phyloP scores from a whole-genome alignment of 2,329 filamentous ascomycete species.

The Sporothrix curviconia region DNA sequence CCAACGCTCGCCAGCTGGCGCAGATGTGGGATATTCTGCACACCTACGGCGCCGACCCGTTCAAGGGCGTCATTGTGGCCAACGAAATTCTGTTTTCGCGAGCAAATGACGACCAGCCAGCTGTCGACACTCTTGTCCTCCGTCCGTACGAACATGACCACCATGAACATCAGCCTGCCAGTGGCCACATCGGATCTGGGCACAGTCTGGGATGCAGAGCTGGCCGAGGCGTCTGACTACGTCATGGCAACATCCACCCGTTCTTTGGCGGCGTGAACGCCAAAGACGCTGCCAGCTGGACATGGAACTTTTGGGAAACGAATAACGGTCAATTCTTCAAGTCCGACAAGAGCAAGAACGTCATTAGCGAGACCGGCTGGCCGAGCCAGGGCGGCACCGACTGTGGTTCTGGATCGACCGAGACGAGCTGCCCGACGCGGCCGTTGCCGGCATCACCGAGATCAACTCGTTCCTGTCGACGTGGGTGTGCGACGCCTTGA shows the following conservation, averaged over 20 bases:
- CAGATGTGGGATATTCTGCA: conserved; percentile 84
- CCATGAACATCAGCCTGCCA: conserved; percentile 60
- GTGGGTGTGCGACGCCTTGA: conserved; percentile 75
- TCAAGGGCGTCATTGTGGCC: conserved; percentile 75
- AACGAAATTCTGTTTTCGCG: conserved; percentile 74
- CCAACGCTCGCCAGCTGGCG: conserved; percentile 71
- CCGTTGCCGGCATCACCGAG: conserved; percentile 70
- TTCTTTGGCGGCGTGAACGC: conserved; percentile 81
- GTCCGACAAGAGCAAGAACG: conserved; percentile 56
- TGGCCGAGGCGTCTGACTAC: conserved; percentile 69
- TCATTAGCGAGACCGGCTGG: conserved; percentile 92
- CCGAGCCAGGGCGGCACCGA: conserved; percentile 73
- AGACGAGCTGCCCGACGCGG: conserved; percentile 53
- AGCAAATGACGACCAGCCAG: conserved; percentile 58
- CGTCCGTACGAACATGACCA: conserved; percentile 67
- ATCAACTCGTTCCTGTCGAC: conserved; percentile 81
- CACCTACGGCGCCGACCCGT: conserved; percentile 58
- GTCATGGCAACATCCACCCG: conserved; percentile 95
- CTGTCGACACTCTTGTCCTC: conserved; percentile 59
- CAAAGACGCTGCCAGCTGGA: conserved; percentile 68
- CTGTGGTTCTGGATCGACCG: conserved; percentile 52
- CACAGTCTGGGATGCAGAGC: conserved; percentile 69
- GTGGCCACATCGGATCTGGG: conserved; percentile 86
- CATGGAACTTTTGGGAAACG: conserved; percentile 69
- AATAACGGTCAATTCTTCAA: conserved; percentile 63